These are phyloP conservation scores for Tylopilus vinaceipallidus DNA, from an alignment of 768 basidiomycete genomes.

Conservation along the genomic window DNA sequence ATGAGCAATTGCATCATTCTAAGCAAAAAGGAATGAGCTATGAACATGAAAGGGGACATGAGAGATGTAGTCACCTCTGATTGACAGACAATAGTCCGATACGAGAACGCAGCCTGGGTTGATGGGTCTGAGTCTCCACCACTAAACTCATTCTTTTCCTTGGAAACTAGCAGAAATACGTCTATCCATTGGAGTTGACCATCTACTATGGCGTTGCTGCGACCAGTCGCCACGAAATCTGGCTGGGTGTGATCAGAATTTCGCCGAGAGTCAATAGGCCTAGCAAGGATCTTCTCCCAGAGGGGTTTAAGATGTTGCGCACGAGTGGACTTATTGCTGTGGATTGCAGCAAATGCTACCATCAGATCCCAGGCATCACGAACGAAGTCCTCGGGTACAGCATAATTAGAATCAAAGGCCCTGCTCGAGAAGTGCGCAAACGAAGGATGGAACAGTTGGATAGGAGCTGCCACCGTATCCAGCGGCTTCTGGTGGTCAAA, in stretches of 20 bases:
- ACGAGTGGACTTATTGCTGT: background rate
- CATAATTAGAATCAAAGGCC: conserved; percentile 10
- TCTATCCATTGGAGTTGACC: too few species aligned
- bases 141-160: conserved; percentile 18
- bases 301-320: background rate
- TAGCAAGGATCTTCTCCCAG: background rate
- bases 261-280: background rate
- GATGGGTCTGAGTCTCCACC: conserved; percentile 29
- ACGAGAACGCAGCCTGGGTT: conserved; percentile 29
- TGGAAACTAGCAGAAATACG: conserved; percentile 13
- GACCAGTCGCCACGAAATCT: conserved; percentile 6
- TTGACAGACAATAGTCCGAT: conserved; percentile 14
- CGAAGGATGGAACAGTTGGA: conserved; percentile 22
- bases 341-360: conserved; percentile 12
- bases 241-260: background rate
- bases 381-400: conserved; percentile 10
- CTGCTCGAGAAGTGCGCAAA: conserved; percentile 28
- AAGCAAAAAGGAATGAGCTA: background rate
- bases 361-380: conserved; percentile 9
- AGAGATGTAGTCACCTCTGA: background rate
- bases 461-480: conserved; percentile 9
- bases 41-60: too few species aligned
- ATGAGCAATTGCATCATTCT: conserved; percentile 13
- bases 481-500: too few species aligned
- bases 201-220: too few species aligned